Conservation (phyloP, 805 yeast genomes). For the Wickerhamiella bombiphila region DNA sequence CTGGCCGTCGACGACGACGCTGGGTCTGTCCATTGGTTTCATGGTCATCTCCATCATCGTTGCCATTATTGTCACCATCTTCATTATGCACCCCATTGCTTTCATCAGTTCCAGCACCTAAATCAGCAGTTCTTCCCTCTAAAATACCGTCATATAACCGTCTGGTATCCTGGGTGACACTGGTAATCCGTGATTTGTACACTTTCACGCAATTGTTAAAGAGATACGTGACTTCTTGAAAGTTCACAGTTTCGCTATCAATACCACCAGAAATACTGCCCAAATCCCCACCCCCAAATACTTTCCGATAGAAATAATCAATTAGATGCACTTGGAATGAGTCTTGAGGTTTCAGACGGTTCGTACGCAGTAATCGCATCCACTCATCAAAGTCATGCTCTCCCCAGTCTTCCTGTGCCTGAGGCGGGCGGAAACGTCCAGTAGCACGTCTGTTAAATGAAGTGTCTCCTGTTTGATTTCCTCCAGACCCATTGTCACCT, state of each 20-base stretch:
- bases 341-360: slow-evolving; percentile 69
- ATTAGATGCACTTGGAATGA: slow-evolving; percentile 86
- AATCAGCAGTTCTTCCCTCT: slow-evolving; percentile 31
- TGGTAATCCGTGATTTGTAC: slow-evolving; percentile 79
- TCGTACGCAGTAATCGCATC: slow-evolving; percentile 61
- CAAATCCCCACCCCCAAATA: slow-evolving; percentile 19
- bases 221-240: slow-evolving; percentile 82
- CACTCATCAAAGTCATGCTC: slow-evolving; percentile 48
- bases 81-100: background rate
- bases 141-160: slow-evolving; percentile 60
- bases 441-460: no score
- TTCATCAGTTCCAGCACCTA: slow-evolving; percentile 13
- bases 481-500: no score
- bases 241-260: slow-evolving; percentile 69
- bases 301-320: slow-evolving; percentile 78
- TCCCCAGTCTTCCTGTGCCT: slow-evolving; percentile 18
- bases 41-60: slow-evolving; percentile 10
- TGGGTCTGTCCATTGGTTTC: slow-evolving; percentile 12
- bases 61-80: slow-evolving; percentile 9
- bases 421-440: no score
- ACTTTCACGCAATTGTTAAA: slow-evolving; percentile 91
- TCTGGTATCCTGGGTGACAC: slow-evolving; percentile 84
- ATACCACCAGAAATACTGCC: slow-evolving; percentile 28
- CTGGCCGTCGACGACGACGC: background rate
- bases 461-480: no score